A percentile compares a stretch with the other conserved stretches of the same genome.
These are phyloP conservation scores for Candida berthetii DNA, from an alignment of 805 yeast species.

Conservation along the genomic window DNA sequence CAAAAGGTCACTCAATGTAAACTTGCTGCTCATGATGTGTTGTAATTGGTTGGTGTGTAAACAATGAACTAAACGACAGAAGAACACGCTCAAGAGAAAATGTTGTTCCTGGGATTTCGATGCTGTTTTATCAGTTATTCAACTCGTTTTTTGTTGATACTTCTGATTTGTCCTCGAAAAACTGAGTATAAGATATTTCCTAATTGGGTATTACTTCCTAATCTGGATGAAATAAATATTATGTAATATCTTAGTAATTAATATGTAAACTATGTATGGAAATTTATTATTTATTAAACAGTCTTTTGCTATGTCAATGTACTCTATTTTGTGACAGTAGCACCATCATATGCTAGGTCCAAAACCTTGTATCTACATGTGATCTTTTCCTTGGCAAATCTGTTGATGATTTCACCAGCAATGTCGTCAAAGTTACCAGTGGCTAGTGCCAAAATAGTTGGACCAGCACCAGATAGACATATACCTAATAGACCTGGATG, in stretches of 20 bases:
- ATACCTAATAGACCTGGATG: constrained; percentile 88
- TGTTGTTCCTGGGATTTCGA: no score
- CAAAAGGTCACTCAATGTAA: constrained; percentile 12
- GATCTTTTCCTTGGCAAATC: constrained; percentile 63
- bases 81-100: no score
- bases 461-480: constrained; percentile 97
- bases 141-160: no score
- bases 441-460: constrained; percentile 91
- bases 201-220: not conserved
- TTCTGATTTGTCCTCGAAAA: no score
- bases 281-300: no score
- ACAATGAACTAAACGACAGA: no score
- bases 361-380: constrained; percentile 78
- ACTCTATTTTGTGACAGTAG: constrained; percentile 37
- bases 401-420: constrained; percentile 65
- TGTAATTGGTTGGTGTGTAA: no score
- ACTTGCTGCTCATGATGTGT: not conserved
- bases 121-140: no score
- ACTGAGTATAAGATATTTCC: not conserved
- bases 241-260: no score
- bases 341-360: constrained; percentile 86
- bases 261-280: no score
- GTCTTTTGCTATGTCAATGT: constrained; percentile 22
- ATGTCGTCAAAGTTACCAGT: constrained; percentile 81
- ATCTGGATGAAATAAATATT: not conserved